These are phyloP conservation scores for Avena sativa DNA, from an alignment of 176 grass and related monocot genomes.

Conservation along the genomic window DNA sequence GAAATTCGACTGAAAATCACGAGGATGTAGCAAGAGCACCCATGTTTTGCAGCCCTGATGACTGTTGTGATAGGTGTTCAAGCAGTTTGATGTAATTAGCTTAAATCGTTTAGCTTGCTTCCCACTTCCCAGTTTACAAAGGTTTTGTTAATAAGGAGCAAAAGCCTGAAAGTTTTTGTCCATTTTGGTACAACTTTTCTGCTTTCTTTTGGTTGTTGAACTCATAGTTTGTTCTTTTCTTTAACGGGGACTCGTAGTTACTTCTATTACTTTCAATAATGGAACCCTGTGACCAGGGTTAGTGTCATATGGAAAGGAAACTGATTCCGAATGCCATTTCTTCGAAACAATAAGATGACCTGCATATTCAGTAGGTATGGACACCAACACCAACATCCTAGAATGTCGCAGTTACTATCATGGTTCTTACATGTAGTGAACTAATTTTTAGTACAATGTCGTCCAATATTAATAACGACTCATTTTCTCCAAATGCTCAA, in stretches of 20 bases:
- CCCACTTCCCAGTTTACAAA: neutral
- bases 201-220: neutral
- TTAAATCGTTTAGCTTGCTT: neutral
- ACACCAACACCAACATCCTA: neutral
- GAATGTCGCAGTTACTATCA: neutral
- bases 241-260: neutral
- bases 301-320: neutral
- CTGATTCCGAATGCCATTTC: neutral
- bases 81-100: neutral
- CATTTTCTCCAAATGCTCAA: neutral
- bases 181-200: neutral
- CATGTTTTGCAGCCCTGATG: neutral
- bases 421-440: neutral
- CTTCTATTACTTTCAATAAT: neutral
- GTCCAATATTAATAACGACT: neutral
- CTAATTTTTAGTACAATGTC: neutral
- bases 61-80: neutral
- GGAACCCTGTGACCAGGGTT: neutral
- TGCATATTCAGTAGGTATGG: neutral
- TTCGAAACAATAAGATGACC: neutral
- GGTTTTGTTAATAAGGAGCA: neutral
- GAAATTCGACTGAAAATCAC: neutral
- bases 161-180: neutral
- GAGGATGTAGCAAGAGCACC: slow-evolving; percentile 1
- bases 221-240: too few species aligned